These are phyloP conservation scores for Hansenula sp. DNA, from an alignment of 1,139 yeast genomes.

Conservation along the genomic window DNA sequence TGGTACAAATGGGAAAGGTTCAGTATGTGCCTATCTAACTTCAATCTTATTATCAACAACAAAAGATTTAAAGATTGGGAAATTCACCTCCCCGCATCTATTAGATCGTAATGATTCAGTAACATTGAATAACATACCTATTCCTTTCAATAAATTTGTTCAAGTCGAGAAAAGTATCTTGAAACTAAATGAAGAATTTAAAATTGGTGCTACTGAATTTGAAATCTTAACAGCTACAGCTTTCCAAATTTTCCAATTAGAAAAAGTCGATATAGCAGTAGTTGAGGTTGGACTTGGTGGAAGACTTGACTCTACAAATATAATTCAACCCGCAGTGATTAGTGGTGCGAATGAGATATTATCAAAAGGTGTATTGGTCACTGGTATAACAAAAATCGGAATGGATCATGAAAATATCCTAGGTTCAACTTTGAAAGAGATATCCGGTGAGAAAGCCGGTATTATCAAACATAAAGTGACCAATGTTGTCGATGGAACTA, in stretches of 20 bases:
- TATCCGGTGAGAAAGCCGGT: slow-evolving; percentile 82
- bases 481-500: slow-evolving; percentile 71
- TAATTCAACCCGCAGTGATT: slow-evolving; percentile 28
- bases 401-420: slow-evolving; percentile 77
- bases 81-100: slow-evolving; percentile 87
- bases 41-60: slow-evolving; percentile 49
- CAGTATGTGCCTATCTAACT: slow-evolving; percentile 75
- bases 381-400: slow-evolving; percentile 82
- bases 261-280: slow-evolving; percentile 65
- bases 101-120: slow-evolving; percentile 72
- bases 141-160: slow-evolving; percentile 44
- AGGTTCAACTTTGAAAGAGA: slow-evolving; percentile 59
- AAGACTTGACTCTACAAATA: slow-evolving; percentile 82
- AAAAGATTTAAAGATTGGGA: slow-evolving; percentile 51
- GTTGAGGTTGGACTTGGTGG: slow-evolving; percentile 95
- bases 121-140: slow-evolving; percentile 55
- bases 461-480: slow-evolving; percentile 62
- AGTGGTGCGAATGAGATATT: slow-evolving; percentile 13
- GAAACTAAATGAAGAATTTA: slow-evolving; percentile 30
- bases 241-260: slow-evolving; percentile 61
- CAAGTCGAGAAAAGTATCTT: slow-evolving; percentile 33
- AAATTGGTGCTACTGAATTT: slow-evolving; percentile 77
- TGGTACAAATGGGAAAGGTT: slow-evolving; percentile 95
- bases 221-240: slow-evolving; percentile 85
- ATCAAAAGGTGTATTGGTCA: slow-evolving; percentile 45